Evolutionary conservation across 2,329 filamentous ascomycete genomes (phyloP).

Genomic region (Ophiocordyceps camponoti-floridani): DNA sequence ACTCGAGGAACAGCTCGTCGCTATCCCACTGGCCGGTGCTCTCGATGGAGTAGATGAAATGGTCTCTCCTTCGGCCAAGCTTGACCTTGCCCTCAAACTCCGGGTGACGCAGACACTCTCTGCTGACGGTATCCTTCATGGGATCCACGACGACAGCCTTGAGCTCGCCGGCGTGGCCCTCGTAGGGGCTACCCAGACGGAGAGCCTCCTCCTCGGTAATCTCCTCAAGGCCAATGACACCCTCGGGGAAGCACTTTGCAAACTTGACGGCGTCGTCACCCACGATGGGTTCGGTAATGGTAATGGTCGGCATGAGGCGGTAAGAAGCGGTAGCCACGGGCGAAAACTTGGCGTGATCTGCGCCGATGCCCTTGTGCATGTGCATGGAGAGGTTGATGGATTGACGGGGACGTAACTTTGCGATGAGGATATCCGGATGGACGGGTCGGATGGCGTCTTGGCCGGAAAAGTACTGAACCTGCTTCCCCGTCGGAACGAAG

Average conservation of each 20-base stretch:
- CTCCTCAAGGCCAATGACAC: slow-evolving; percentile 67
- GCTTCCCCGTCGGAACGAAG: slow-evolving; percentile 60
- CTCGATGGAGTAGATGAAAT: slow-evolving; percentile 95
- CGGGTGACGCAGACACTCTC: slow-evolving; percentile 76
- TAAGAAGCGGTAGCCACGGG: slow-evolving; percentile 92
- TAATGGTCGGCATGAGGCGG: slow-evolving; percentile 74
- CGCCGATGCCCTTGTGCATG: slow-evolving; percentile 84
- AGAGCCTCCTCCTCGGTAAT: slow-evolving; percentile 50
- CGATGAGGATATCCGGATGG: slow-evolving; percentile 85
- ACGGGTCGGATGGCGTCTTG: slow-evolving; percentile 53
- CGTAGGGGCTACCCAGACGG: slow-evolving; percentile 43
- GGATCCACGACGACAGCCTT: slow-evolving; percentile 79
- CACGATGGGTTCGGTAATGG: slow-evolving; percentile 66
- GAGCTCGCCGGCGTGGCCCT: slow-evolving; percentile 57
- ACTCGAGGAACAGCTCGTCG: slow-evolving; percentile 83
- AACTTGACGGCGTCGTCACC: slow-evolving; percentile 83
- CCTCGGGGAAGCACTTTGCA: slow-evolving; percentile 68
- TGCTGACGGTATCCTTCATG: slow-evolving; percentile 88
- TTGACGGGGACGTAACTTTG: slow-evolving; percentile 85
- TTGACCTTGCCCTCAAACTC: slow-evolving; percentile 95
- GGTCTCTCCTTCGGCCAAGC: slow-evolving; percentile 74
- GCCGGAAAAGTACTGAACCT: slow-evolving; percentile 50
- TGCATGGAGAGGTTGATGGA: slow-evolving; percentile 75
- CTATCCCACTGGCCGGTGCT: slow-evolving; percentile 91
- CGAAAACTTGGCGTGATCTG: slow-evolving; percentile 93